Conservation (phyloP, 352 stramenopile genomes). For the Phytophthora palmivora region DNA sequence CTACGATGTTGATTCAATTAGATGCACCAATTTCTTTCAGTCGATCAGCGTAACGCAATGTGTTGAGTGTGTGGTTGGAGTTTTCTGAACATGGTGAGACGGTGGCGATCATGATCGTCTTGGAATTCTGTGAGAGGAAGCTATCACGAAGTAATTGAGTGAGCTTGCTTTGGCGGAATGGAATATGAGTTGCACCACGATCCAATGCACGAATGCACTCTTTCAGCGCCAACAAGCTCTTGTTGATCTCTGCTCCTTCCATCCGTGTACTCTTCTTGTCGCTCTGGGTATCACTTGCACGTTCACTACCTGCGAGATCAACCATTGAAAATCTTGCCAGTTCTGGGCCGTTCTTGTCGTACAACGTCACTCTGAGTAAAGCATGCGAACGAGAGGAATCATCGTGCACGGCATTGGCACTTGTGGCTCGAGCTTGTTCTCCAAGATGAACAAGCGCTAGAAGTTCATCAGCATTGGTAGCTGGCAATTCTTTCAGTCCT, state of each 20-base stretch:
- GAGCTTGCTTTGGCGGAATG: slow-evolving; percentile 95
- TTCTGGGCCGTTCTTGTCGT: slow-evolving; percentile 30
- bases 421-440: slow-evolving; percentile 92
- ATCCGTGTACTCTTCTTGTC: slow-evolving; percentile 91
- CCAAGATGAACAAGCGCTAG: slow-evolving; percentile 90
- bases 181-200: slow-evolving; percentile 86
- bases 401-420: slow-evolving; percentile 96
- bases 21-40: slow-evolving; percentile 90
- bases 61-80: slow-evolving; percentile 97
- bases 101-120: slow-evolving; percentile 96
- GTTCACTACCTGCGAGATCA: slow-evolving; percentile 95
- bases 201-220: slow-evolving; percentile 96
- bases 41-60: slow-evolving; percentile 95
- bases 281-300: slow-evolving; percentile 93
- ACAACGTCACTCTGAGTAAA: slow-evolving; percentile 89
- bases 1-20: slow-evolving; percentile 9
- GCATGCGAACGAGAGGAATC: slow-evolving; percentile 93
- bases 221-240: slow-evolving; percentile 96
- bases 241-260: slow-evolving; percentile 98
- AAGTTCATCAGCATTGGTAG: slow-evolving; percentile 82
- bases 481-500: slow-evolving; percentile 90
- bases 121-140: slow-evolving; percentile 92
- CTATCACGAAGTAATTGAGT: slow-evolving; percentile 93
- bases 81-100: slow-evolving; percentile 94
- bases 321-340: slow-evolving; percentile 81